phyloP scores from a whole-genome alignment of 2,329 filamentous ascomycete genomes.

The Botrytis squamosa region DNA sequence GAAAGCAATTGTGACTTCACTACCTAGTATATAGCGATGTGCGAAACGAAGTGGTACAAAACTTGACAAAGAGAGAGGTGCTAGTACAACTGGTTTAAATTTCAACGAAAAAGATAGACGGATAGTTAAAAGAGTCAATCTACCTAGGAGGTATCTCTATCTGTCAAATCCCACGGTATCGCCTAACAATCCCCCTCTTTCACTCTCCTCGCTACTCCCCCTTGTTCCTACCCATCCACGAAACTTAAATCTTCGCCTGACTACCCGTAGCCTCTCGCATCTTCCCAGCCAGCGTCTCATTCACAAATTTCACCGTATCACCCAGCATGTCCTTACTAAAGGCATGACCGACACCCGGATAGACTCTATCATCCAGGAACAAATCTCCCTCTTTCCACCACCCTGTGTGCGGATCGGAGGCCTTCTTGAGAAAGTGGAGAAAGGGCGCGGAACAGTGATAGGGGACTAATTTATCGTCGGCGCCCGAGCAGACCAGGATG shows the following conservation, averaged over 20 bases:
- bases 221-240: fast-evolving
- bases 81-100: neutral
- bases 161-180: neutral
- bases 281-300: constrained; percentile 38
- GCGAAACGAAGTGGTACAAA: neutral
- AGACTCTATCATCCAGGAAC: constrained; percentile 63
- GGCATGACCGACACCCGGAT: constrained; percentile 66
- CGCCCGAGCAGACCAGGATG: constrained; percentile 64
- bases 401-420: constrained; percentile 38
- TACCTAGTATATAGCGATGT: neutral
- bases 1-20: neutral
- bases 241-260: constrained; percentile 30
- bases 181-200: too few species aligned
- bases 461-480: constrained; percentile 70
- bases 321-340: constrained; percentile 66
- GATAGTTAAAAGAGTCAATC: neutral
- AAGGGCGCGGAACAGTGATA: constrained; percentile 61
- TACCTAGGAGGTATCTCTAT: too few species aligned
- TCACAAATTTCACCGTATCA: constrained; percentile 64
- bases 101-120: neutral
- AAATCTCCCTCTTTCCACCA: constrained; percentile 58
- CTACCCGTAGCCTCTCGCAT: neutral
- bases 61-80: neutral
- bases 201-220: too few species aligned
- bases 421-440: constrained; percentile 58